Percentiles rank a stretch among this genome's conserved stretches.
Conservation (phyloP, 805 yeast genomes). For the Lipomyces anomalus region DNA sequence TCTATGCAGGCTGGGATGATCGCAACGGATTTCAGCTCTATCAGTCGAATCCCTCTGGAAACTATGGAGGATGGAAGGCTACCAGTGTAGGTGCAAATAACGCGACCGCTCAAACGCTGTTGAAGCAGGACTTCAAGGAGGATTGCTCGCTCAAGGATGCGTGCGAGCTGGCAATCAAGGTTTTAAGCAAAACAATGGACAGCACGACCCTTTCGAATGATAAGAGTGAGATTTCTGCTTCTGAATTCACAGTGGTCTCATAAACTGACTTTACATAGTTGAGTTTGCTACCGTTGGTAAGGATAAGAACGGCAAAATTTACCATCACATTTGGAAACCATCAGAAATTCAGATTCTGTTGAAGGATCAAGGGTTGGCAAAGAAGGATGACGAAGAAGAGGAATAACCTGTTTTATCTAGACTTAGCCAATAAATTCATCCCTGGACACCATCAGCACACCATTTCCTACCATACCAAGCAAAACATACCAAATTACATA, state of each 20-base stretch:
- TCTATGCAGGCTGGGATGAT: slow-evolving; percentile 89
- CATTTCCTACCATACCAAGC: too few species aligned
- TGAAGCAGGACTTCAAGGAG: slow-evolving; percentile 91
- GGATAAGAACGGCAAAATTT: slow-evolving; percentile 46
- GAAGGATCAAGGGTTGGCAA: slow-evolving; percentile 63
- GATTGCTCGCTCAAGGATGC: slow-evolving; percentile 64
- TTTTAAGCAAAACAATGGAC: slow-evolving; percentile 91
- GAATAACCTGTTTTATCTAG: slow-evolving; percentile 5
- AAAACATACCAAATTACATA: too few species aligned
- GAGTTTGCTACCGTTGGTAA: slow-evolving; percentile 80
- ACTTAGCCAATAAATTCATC: too few species aligned
- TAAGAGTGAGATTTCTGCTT: too few species aligned
- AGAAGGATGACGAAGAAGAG: slow-evolving; percentile 48
- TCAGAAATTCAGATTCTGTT: slow-evolving; percentile 68
- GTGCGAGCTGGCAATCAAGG: slow-evolving; percentile 80
- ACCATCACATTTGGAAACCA: slow-evolving; percentile 74
- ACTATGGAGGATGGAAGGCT: slow-evolving; percentile 98
- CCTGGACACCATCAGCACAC: too few species aligned
- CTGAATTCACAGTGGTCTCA: too few species aligned
- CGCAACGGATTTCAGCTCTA: slow-evolving; percentile 84
- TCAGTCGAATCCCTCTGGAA: slow-evolving; percentile 96
- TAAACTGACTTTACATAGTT: slow-evolving; percentile 36
- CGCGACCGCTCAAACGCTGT: slow-evolving; percentile 89
- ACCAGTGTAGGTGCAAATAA: slow-evolving; percentile 95
- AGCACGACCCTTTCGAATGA: slow-evolving; percentile 77